Evolutionary conservation across 257 asterid species (phyloP), one percentile per base, ranked within the genome.

Genomic region (Solanum okadae): DNA sequence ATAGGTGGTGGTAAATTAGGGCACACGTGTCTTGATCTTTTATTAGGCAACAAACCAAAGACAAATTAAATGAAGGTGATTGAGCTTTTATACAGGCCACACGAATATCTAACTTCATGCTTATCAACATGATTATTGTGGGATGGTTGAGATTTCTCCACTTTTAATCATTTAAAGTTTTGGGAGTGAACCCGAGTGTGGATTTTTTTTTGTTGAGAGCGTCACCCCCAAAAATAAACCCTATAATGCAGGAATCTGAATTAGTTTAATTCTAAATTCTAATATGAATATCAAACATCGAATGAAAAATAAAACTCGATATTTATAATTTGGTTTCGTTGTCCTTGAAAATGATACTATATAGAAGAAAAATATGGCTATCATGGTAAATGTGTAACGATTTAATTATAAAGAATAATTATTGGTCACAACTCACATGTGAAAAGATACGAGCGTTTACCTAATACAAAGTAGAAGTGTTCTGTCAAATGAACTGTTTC

Each of bases 261-360:
- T 23, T 61, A 23, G 5, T 22, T 0, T 22, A 61, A 15, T 49
- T 49, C 6, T 61, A 9, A 61, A 49, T 49, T 49, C 3, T 61
- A 61, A 8, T 1, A 18, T 3, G 2, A 3, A 56, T 56, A 56
- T 1, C n/a, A 1, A 20, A 20, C 31, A 13, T 0, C 1, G 2
- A 44, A 44, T 44, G 0, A 44, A 44, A 44, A 44, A 44, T 44
- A 44, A 13, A 44, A 44, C 2, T 44, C 2, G 18, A 44, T 44
- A 44, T 0, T 44, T 13, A 4, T 13, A 0, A 13, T 44, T 44
- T 44, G 56, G 5, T 44, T 44, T 44, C 56, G n/a, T 76, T 37
- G 23, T 76, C 52, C 5, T 75, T 23, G 56, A 37, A 76, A 76
- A 76, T 23, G 34, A 13, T 38, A 76, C 4, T 20, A 56, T 56